Conservation (phyloP, 176 grass and related monocot species). For the Tuctoria greenei region DNA sequence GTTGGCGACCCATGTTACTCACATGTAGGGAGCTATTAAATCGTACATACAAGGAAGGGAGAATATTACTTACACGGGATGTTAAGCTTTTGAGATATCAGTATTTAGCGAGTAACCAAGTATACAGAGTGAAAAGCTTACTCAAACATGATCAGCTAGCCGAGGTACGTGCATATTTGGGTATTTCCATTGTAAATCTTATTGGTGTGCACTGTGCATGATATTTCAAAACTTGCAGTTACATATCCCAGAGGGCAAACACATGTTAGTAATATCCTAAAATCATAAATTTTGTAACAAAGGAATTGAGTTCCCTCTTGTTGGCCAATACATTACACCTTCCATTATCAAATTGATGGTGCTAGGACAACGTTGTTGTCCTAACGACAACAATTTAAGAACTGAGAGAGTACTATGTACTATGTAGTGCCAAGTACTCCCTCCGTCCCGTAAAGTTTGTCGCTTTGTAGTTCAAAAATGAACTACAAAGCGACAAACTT, state of each 20-base stretch:
- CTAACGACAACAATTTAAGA: too few species aligned
- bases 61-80: conserved; percentile 84
- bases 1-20: conserved; percentile 6
- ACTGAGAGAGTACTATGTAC: too few species aligned
- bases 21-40: conserved; percentile 73
- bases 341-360: too few species aligned
- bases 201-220: not conserved
- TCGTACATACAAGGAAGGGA: conserved; percentile 87
- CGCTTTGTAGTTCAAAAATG: too few species aligned
- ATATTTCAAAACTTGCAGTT: not conserved
- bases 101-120: conserved; percentile 79
- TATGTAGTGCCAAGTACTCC: not conserved
- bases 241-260: not conserved
- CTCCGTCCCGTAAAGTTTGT: too few species aligned
- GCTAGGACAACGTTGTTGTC: too few species aligned
- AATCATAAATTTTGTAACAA: not conserved
- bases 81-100: conserved; percentile 86
- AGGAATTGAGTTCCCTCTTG: not conserved
- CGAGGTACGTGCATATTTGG: conserved; percentile 60
- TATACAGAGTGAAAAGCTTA: conserved; percentile 87
- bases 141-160: conserved; percentile 93
- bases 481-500: too few species aligned
- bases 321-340: not conserved
- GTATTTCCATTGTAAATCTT: not conserved
- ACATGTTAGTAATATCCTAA: not conserved